These are phyloP conservation scores for Diplodia intermedia DNA, from an alignment of 2,329 filamentous ascomycete genomes.

Conservation along the genomic window DNA sequence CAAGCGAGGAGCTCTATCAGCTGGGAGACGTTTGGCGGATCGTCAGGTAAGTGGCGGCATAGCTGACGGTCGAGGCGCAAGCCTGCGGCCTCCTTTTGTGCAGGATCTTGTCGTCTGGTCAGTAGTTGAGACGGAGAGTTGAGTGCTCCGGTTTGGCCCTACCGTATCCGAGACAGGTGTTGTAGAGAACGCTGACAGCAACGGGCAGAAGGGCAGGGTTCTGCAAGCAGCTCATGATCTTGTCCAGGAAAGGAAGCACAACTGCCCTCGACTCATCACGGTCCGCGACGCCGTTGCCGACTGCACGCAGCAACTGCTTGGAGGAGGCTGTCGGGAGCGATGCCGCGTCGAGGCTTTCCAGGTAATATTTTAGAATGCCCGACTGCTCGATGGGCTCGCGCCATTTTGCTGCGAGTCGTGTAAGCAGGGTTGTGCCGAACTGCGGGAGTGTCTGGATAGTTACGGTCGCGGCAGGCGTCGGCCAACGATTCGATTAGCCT, in stretches of 20 bases:
- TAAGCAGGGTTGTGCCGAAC: slow-evolving; percentile 33
- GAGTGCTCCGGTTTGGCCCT: slow-evolving; percentile 3
- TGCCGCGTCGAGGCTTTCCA: slow-evolving; percentile 39
- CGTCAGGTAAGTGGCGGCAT: slow-evolving; percentile 40
- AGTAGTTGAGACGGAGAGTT: not conserved
- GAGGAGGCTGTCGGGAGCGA: slow-evolving; percentile 36
- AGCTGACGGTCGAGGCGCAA: slow-evolving; percentile 44
- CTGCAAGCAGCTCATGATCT: slow-evolving; percentile 41
- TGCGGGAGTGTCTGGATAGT: not conserved
- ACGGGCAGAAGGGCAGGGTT: slow-evolving; percentile 40
- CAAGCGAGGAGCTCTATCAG: slow-evolving; percentile 46
- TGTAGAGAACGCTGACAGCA: slow-evolving; percentile 52
- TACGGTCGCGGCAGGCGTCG: slow-evolving; percentile 29
- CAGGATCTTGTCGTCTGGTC: slow-evolving; percentile 40
- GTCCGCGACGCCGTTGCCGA: slow-evolving; percentile 50
- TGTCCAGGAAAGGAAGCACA: slow-evolving; percentile 39
- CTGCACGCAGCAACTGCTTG: slow-evolving; percentile 47
- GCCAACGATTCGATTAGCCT: slow-evolving; percentile 24
- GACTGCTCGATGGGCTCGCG: slow-evolving; percentile 40
- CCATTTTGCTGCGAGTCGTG: slow-evolving; percentile 43
- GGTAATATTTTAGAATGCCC: slow-evolving; percentile 42
- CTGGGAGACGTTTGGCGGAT: slow-evolving; percentile 41
- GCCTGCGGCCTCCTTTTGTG: slow-evolving; percentile 44
- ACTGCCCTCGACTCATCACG: slow-evolving; percentile 46
- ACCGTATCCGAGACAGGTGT: slow-evolving; percentile 54